Conservation (phyloP, 805 yeast genomes). For the Candida tammaniensis region DNA sequence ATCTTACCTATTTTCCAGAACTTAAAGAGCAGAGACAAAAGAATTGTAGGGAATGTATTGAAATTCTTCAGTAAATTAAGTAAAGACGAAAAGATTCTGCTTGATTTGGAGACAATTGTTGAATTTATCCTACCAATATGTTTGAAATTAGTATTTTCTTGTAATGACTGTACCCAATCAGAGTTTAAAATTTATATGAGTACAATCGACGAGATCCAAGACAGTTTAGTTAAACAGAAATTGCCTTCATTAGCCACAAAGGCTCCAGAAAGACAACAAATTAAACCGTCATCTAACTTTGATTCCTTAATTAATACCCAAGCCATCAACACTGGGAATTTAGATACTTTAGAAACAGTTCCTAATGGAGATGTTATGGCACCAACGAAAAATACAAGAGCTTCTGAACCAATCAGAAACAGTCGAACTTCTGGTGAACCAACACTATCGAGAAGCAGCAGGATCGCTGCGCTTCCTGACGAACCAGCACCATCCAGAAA, state of each 20-base stretch:
- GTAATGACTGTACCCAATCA: slow-evolving; percentile 32
- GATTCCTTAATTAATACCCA: slow-evolving; percentile 27
- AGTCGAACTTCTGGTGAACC: no score
- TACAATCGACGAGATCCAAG: slow-evolving; percentile 21
- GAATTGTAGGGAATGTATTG: slow-evolving; percentile 49
- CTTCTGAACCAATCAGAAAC: no score
- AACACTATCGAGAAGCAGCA: no score
- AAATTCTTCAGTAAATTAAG: slow-evolving; percentile 51
- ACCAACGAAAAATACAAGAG: slow-evolving; percentile 13
- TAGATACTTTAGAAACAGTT: slow-evolving; percentile 6
- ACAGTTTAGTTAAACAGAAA: slow-evolving; percentile 17
- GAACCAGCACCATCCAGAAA: no score
- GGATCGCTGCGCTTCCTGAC: no score
- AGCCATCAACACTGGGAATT: slow-evolving; percentile 8
- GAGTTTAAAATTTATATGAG: slow-evolving; percentile 32
- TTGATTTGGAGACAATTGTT: slow-evolving; percentile 28
- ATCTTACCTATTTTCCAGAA: slow-evolving; percentile 74
- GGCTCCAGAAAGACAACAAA: slow-evolving; percentile 1
- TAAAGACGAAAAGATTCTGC: slow-evolving; percentile 32
- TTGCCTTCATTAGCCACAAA: slow-evolving; percentile 17
- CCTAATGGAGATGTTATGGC: slow-evolving; percentile 20
- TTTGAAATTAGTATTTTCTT: slow-evolving; percentile 33
- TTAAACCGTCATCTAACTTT: slow-evolving; percentile 16
- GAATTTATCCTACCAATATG: slow-evolving; percentile 31
- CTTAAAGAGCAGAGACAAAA: slow-evolving; percentile 73